Conservation (phyloP, 805 yeast genomes). For the Cyberlindnera mycetangii region DNA sequence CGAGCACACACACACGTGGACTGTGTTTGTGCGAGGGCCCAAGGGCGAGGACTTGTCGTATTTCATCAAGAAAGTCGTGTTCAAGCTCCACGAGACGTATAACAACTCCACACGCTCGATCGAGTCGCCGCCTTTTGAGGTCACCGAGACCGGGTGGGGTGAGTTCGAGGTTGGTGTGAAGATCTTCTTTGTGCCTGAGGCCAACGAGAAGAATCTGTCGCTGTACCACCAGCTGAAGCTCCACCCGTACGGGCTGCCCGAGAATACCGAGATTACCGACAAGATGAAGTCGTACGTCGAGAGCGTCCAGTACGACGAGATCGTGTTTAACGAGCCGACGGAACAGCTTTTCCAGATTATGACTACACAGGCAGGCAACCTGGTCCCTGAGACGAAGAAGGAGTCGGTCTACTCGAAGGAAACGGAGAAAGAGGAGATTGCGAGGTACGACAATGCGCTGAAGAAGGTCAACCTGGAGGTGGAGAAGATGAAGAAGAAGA, state of each 20-base stretch:
- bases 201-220: constrained; percentile 82
- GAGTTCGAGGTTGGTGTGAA: constrained; percentile 92
- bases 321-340: constrained; percentile 94
- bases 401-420: constrained; percentile 43
- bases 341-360: constrained; percentile 79
- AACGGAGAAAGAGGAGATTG: constrained; percentile 64
- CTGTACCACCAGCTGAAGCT: constrained; percentile 86
- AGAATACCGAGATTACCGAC: constrained; percentile 30
- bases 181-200: constrained; percentile 80
- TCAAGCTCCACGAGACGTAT: constrained; percentile 94
- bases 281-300: constrained; percentile 43
- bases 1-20: constrained; percentile 96
- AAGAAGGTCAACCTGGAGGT: constrained; percentile 44
- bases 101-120: constrained; percentile 81
- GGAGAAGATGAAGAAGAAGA: constrained; percentile 37
- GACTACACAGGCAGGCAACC: constrained; percentile 62
- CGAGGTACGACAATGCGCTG: constrained; percentile 47
- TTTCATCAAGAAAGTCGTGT: constrained; percentile 84
- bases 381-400: constrained; percentile 41
- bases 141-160: constrained; percentile 99
- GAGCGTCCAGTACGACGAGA: constrained; percentile 75
- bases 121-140: constrained; percentile 90
- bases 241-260: constrained; percentile 69
- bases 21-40: constrained; percentile 84
- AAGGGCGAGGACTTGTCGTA: constrained; percentile 74